Conservation (phyloP, 176 grass and related monocot genomes). For the Themeda triandra region DNA sequence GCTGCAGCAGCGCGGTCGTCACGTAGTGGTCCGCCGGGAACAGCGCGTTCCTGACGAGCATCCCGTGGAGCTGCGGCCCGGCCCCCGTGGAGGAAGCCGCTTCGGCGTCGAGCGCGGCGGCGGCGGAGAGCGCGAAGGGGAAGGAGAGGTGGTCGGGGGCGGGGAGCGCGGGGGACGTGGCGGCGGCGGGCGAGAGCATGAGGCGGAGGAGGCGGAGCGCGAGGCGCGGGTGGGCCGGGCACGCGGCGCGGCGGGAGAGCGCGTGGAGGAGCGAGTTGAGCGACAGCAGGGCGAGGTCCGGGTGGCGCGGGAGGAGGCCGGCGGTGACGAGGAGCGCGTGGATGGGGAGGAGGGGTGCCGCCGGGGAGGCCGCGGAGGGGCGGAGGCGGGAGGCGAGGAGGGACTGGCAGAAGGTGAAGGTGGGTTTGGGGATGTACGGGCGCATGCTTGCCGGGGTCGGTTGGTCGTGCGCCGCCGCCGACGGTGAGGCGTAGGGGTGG, state of each 20-base stretch:
- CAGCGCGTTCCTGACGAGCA: slow-evolving; percentile 61
- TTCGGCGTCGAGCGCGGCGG: background rate
- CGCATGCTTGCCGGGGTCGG: slow-evolving; percentile 26
- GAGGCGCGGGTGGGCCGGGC: slow-evolving; percentile 45
- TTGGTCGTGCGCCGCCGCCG: too few relatives aligned
- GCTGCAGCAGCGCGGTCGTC: slow-evolving; percentile 61
- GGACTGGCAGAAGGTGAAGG: slow-evolving; percentile 49
- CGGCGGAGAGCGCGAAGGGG: slow-evolving; percentile 74
- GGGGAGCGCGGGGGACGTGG: slow-evolving; percentile 32
- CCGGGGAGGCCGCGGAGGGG: slow-evolving; percentile 4
- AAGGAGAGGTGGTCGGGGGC: slow-evolving; percentile 76
- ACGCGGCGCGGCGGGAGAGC: slow-evolving; percentile 42
- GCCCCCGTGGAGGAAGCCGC: background rate
- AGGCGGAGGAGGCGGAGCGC: slow-evolving; percentile 44
- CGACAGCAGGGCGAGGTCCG: slow-evolving; percentile 51
- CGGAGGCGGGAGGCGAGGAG: slow-evolving; percentile 52
- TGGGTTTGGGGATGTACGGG: slow-evolving; percentile 36
- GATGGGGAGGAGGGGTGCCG: slow-evolving; percentile 35
- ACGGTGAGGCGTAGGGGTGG: too few relatives aligned
- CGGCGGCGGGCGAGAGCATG: slow-evolving; percentile 50
- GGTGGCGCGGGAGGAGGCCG: slow-evolving; percentile 35
- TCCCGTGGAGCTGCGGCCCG: slow-evolving; percentile 57
- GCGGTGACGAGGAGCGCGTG: slow-evolving; percentile 55
- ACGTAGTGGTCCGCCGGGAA: slow-evolving; percentile 74
- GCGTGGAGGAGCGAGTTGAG: slow-evolving; percentile 59